A percentile compares a stretch with the other conserved stretches of the same genome.
These are phyloP conservation scores for Aspergillus asperescens DNA, from an alignment of 495 filamentous ascomycete species.

Conservation along the genomic window DNA sequence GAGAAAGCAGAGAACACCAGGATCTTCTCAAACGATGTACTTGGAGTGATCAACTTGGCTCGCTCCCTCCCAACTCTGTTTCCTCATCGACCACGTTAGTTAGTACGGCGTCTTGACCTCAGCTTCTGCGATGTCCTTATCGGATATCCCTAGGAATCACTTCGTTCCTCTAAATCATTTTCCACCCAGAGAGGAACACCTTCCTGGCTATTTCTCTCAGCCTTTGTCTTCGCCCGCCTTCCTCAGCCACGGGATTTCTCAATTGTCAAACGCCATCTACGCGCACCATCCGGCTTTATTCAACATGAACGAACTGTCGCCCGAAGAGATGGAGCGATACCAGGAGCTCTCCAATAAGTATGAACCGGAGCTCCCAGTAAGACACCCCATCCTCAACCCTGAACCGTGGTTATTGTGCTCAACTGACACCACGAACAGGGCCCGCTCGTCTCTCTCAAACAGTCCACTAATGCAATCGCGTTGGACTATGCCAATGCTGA, in stretches of 20 bases:
- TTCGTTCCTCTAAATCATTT: slow-evolving; percentile 35
- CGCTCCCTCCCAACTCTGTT: slow-evolving; percentile 2
- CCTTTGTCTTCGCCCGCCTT: slow-evolving; percentile 21
- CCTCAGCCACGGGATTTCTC: slow-evolving; percentile 22
- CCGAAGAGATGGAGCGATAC: slow-evolving; percentile 50
- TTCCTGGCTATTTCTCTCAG: slow-evolving; percentile 15
- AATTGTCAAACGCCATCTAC: slow-evolving; percentile 20
- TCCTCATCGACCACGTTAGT: slow-evolving; percentile 10
- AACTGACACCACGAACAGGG: slow-evolving; percentile 43
- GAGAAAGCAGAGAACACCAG: background rate
- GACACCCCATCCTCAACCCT: slow-evolving; percentile 8
- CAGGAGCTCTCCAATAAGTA: slow-evolving; percentile 57
- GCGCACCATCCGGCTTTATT: slow-evolving; percentile 11
- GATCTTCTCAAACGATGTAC: slow-evolving; percentile 16
- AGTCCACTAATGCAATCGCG: slow-evolving; percentile 70
- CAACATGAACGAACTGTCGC: slow-evolving; percentile 44
- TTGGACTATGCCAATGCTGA: slow-evolving; percentile 90
- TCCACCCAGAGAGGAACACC: slow-evolving; percentile 29
- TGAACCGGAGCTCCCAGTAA: slow-evolving; percentile 61
- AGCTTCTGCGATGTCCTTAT: slow-evolving; percentile 42
- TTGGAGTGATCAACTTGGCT: slow-evolving; percentile 7
- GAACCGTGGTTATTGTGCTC: background rate
- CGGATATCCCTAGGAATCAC: slow-evolving; percentile 36
- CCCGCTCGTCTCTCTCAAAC: slow-evolving; percentile 72
- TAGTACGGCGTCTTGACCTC: slow-evolving; percentile 4